phyloP scores from a whole-genome alignment of 2,329 filamentous ascomycete species.

The Mycosphaerella sp. region DNA sequence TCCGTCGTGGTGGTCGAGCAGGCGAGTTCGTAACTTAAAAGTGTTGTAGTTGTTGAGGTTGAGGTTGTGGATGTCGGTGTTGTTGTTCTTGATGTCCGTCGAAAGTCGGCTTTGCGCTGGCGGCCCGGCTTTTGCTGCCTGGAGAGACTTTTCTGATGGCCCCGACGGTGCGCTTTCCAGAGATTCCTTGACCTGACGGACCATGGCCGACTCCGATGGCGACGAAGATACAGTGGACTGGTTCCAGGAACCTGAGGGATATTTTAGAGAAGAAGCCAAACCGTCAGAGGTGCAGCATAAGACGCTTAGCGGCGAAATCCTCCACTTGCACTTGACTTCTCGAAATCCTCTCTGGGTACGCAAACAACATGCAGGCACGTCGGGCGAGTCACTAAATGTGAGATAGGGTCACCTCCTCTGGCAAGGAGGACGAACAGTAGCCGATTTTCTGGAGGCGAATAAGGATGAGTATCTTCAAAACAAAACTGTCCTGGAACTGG shows the following conservation, averaged over 20 bases:
- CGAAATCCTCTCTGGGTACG: conserved; percentile 74
- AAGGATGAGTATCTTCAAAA: conserved; percentile 53
- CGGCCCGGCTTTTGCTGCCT: neutral
- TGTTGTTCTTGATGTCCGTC: neutral
- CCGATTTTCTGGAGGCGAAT: conserved; percentile 68
- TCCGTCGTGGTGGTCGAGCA: neutral
- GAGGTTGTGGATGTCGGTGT: neutral
- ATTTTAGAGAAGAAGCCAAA: conserved; percentile 68
- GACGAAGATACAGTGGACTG: conserved; percentile 44
- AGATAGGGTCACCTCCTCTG: conserved; percentile 72
- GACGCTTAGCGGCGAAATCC: conserved; percentile 57
- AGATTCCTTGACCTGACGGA: conserved; percentile 2
- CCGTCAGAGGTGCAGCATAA: conserved; percentile 67
- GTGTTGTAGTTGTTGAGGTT: neutral
- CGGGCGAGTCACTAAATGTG: neutral
- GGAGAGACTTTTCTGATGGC: neutral
- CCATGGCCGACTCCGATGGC: conserved; percentile 26
- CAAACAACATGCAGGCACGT: neutral
- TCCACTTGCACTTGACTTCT: conserved; percentile 73
- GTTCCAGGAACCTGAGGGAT: conserved; percentile 76
- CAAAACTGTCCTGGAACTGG: conserved; percentile 77
- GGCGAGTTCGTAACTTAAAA: neutral
- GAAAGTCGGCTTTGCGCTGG: neutral
- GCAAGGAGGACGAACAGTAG: conserved; percentile 77
- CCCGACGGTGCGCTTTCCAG: neutral